Percentiles rank a stretch among this genome's conserved stretches.
These are phyloP conservation scores for Pisolithus sp. DNA, from an alignment of 768 basidiomycete species.

Conservation along the genomic window DNA sequence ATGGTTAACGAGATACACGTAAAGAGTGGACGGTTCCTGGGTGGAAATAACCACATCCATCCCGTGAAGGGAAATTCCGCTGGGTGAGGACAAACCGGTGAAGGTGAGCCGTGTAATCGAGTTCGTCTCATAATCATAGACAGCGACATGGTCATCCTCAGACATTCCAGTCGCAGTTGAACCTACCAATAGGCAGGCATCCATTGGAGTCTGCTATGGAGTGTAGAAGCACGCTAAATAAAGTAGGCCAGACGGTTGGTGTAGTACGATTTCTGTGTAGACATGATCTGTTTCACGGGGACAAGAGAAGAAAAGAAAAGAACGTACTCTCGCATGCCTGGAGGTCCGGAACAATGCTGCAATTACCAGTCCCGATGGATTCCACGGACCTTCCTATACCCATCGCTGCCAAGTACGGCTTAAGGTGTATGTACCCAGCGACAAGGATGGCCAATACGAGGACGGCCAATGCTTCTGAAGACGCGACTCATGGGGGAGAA, in stretches of 20 bases:
- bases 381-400: constrained; percentile 43
- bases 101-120: constrained; percentile 41
- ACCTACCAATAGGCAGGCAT: constrained; percentile 35
- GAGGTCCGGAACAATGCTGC: constrained; percentile 45
- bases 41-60: constrained; percentile 61
- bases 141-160: constrained; percentile 50
- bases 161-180: constrained; percentile 35
- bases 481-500: constrained; percentile 1
- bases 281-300: background rate
- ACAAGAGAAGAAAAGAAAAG: background rate
- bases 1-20: constrained; percentile 69
- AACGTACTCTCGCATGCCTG: constrained; percentile 63
- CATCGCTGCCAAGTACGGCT: constrained; percentile 34
- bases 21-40: constrained; percentile 42
- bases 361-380: constrained; percentile 42
- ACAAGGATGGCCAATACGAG: constrained; percentile 36
- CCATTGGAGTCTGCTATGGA: constrained; percentile 44
- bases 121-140: constrained; percentile 45
- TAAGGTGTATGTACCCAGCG: constrained; percentile 40
- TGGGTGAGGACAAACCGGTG: constrained; percentile 28
- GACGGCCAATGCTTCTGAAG: constrained; percentile 6
- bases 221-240: constrained; percentile 62
- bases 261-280: constrained; percentile 48
- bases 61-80: constrained; percentile 53
- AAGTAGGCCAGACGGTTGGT: constrained; percentile 47